Base-by-base conservation (phyloP, 495 filamentous ascomycete genomes). In the Niebla homalea region DNA sequence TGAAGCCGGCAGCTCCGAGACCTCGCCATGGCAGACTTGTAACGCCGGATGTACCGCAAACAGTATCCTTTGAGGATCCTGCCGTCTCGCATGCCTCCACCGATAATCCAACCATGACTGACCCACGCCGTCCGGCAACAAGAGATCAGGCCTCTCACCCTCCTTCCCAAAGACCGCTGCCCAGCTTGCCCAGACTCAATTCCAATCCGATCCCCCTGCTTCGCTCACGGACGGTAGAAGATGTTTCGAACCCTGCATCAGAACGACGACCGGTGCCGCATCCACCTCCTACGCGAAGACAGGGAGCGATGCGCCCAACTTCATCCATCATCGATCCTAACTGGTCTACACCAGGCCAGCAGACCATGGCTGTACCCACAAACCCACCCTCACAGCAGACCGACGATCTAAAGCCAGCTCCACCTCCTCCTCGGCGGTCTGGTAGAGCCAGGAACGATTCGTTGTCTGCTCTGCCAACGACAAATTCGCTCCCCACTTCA, bases 1-100 rank as follows among this genome's bases (percentile, higher is more conserved):
- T 36, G 71, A 69, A 55, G 69, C 74, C 77, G 10, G 77, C 78
- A 15, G 73, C 77, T 21, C 80, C 82, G 2, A 80, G 67, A 56
- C 80, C 72, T 37, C 75, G 81, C 49, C 81, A 84, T 64, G 83
- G 83, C 5, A 83, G 80, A 60, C 64, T 77, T n/a, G 83, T 86
- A 39, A 76, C 67, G 53, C 29, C 57, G 43, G 58, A 57, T 55
- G 43, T 57, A 44, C 50, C 50, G 44, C 51, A 54, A 37, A 46
- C 57, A 15, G 53, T 61, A 39, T 55, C 68, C 29, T 56, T 58
- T 42, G 57, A 60, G 46, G 55, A 57, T 47, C 50, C 56, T 19
- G 40, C 57, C 14, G 53, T 60, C 38, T 58, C 68, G 12, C 47
- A 50, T 20, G 54, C 53, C 44, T 48, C 47, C 20, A 58, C 11